Conservation (phyloP, 352 stramenopile genomes). For the Pythium volutum region DNA sequence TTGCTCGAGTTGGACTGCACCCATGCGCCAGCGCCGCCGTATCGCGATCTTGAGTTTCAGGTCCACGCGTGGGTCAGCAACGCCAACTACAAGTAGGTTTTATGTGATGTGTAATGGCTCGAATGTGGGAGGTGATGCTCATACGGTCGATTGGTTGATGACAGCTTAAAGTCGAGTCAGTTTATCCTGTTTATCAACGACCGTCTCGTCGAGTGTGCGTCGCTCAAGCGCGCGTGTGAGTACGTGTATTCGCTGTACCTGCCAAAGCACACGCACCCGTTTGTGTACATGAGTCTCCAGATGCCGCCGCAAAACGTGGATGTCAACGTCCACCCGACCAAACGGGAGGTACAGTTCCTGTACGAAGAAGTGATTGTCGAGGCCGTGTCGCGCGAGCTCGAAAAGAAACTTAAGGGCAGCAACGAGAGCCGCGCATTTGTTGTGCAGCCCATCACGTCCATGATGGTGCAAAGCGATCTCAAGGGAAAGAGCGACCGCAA, state of each 20-base stretch:
- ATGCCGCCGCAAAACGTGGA: conserved; percentile 94
- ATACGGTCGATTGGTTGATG: not conserved
- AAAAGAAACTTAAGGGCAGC: conserved; percentile 80
- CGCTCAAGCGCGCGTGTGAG: conserved; percentile 92
- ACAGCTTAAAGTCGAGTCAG: conserved; percentile 75
- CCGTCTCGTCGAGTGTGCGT: conserved; percentile 92
- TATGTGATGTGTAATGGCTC: not conserved
- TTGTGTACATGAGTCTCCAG: conserved; percentile 96
- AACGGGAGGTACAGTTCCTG: conserved; percentile 96
- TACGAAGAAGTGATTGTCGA: conserved; percentile 94
- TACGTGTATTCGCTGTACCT: conserved; percentile 94
- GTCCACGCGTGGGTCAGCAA: conserved; percentile 75
- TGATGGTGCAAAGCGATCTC: conserved; percentile 45
- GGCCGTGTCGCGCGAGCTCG: conserved; percentile 68
- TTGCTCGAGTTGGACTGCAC: conserved; percentile 48
- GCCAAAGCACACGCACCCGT: conserved; percentile 93
- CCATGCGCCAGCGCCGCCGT: conserved; percentile 18
- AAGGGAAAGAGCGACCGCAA: conserved; percentile 21
- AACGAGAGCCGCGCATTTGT: conserved; percentile 91
- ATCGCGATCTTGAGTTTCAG: conserved; percentile 36
- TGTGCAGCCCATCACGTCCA: conserved; percentile 79
- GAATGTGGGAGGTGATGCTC: not conserved
- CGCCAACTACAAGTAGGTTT: conserved; percentile 83
- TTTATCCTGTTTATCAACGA: conserved; percentile 98
- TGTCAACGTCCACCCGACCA: conserved; percentile 99